Conservation (phyloP, 768 basidiomycete species). For the Suillus hirtellus region DNA sequence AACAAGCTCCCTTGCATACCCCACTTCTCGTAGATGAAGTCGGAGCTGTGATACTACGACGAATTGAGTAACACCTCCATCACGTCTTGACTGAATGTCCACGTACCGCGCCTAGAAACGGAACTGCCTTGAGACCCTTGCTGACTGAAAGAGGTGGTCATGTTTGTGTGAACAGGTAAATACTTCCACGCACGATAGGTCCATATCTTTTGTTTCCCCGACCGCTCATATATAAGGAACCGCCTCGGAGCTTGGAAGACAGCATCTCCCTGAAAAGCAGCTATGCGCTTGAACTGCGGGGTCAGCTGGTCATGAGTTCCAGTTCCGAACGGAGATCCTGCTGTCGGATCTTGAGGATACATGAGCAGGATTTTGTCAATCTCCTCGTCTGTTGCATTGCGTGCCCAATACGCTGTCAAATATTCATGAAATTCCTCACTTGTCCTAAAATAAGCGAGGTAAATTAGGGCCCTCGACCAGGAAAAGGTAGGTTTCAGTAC, state of each 20-base stretch:
- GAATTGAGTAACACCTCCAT: neutral
- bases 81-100: neutral
- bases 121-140: neutral
- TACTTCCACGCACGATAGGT: conserved; percentile 32
- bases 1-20: neutral
- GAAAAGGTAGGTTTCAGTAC: neutral
- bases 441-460: neutral
- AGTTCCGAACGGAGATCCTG: conserved; percentile 28
- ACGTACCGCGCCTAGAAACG: neutral
- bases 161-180: neutral
- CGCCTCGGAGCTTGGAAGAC: conserved; percentile 37
- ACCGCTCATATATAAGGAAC: conserved; percentile 33
- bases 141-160: neutral
- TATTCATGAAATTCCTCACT: neutral
- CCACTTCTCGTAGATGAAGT: neutral
- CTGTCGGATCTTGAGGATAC: neutral
- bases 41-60: neutral
- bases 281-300: conserved; percentile 40
- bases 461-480: neutral
- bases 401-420: neutral
- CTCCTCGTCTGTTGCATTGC: neutral
- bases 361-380: neutral
- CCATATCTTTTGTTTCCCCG: conserved; percentile 34
- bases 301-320: conserved; percentile 21
- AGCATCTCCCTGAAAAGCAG: conserved; percentile 38